Evolutionary conservation across 805 yeast species (phyloP).

Genomic region (Wickerhamomyces rabaulensis): DNA sequence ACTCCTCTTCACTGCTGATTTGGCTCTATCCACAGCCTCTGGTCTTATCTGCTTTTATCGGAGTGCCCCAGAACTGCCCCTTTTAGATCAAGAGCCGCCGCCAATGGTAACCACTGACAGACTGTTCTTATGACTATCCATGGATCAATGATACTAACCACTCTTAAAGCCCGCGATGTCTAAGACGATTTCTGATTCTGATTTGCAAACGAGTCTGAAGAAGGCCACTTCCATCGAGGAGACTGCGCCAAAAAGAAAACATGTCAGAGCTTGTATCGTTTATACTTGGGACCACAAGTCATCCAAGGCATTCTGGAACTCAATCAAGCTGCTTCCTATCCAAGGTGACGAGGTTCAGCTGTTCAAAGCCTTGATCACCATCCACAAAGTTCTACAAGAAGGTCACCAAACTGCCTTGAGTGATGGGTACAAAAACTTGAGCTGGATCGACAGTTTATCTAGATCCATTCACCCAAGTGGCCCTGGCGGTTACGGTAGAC

Average conservation of each 20-base stretch:
- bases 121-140: background rate
- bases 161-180: conserved; percentile 12
- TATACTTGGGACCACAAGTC: conserved; percentile 95
- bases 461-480: conserved; percentile 43
- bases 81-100: background rate
- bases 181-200: conserved; percentile 29
- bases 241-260: conserved; percentile 92
- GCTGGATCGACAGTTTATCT: conserved; percentile 72
- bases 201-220: conserved; percentile 39
- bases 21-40: background rate
- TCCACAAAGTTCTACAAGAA: conserved; percentile 93
- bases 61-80: background rate
- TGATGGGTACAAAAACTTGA: conserved; percentile 74
- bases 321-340: conserved; percentile 71
- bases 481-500: conserved; percentile 52
- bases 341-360: conserved; percentile 78
- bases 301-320: conserved; percentile 80
- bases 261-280: conserved; percentile 91
- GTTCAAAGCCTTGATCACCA: conserved; percentile 78
- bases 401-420: conserved; percentile 86
- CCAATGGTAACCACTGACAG: background rate
- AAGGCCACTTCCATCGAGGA: conserved; percentile 87
- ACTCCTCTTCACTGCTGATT: background rate
- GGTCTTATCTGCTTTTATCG: background rate
- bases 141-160: background rate